A percentile compares a stretch with the other conserved stretches of the same genome.
Conservation (phyloP, 2,329 filamentous ascomycete species). For the Tricladium varicosporioides region DNA sequence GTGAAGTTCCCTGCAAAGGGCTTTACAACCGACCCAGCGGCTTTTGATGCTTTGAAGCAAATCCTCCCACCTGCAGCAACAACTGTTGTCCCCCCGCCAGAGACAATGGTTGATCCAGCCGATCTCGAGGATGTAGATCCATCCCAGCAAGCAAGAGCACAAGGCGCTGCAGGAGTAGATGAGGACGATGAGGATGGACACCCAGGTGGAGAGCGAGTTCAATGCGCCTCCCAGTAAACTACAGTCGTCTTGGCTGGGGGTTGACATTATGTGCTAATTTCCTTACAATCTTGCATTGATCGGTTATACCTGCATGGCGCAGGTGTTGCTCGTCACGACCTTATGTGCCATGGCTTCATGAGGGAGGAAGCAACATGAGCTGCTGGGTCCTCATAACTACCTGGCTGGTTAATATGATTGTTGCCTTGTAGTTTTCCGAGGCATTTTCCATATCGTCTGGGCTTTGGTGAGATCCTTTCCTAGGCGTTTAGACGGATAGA, state of each 20-base stretch:
- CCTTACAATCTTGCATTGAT: slow-evolving; percentile 21
- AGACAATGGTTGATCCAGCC: slow-evolving; percentile 81
- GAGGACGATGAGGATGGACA: slow-evolving; percentile 79
- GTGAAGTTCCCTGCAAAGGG: slow-evolving; percentile 92
- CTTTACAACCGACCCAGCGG: slow-evolving; percentile 63
- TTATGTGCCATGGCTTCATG: slow-evolving; percentile 18
- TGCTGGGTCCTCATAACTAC: slow-evolving; percentile 5
- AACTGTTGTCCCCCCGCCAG: slow-evolving; percentile 65
- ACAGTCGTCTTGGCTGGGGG: background rate
- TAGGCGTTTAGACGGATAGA: slow-evolving; percentile 22
- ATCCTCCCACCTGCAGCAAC: slow-evolving; percentile 72
- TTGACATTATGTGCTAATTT: slow-evolving; percentile 4
- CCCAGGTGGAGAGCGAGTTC: slow-evolving; percentile 70
- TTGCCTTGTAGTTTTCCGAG: background rate
- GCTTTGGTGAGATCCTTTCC: slow-evolving; percentile 1
- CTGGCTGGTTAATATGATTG: background rate
- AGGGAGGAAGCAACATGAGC: slow-evolving; percentile 14
- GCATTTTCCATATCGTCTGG: slow-evolving; percentile 9
- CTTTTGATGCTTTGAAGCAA: slow-evolving; percentile 76
- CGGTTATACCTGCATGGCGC: slow-evolving; percentile 12
- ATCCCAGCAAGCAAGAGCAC: slow-evolving; percentile 64
- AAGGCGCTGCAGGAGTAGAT: slow-evolving; percentile 64
- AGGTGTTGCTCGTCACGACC: slow-evolving; percentile 9
- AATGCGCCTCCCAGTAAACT: slow-evolving; percentile 82
- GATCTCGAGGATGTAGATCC: slow-evolving; percentile 53